These are phyloP conservation scores for Amanita inopinata DNA, from an alignment of 768 basidiomycete genomes.

Conservation along the genomic window DNA sequence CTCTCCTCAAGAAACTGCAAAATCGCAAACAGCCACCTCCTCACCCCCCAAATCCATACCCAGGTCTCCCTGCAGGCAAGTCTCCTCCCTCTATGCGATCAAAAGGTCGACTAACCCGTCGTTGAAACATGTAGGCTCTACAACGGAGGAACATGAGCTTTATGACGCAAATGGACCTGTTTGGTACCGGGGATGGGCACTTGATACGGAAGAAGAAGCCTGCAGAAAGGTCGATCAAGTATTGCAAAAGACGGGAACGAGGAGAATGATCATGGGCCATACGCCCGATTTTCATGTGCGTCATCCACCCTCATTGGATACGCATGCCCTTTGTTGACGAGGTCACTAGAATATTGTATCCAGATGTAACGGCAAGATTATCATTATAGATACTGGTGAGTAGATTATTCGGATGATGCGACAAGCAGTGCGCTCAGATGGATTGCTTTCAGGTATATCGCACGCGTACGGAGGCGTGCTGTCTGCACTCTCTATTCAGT, in stretches of 20 bases:
- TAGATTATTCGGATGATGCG: neutral
- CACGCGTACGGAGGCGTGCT: slow-evolving; percentile 92
- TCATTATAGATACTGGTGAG: slow-evolving; percentile 90
- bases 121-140: slow-evolving; percentile 42
- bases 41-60: slow-evolving; percentile 72
- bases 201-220: slow-evolving; percentile 53
- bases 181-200: slow-evolving; percentile 95
- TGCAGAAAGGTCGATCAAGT: slow-evolving; percentile 70
- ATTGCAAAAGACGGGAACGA: slow-evolving; percentile 64
- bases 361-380: slow-evolving; percentile 83
- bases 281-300: slow-evolving; percentile 77
- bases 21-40: slow-evolving; percentile 58
- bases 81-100: neutral
- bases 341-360: slow-evolving; percentile 61
- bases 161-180: slow-evolving; percentile 77
- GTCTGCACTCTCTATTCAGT: slow-evolving; percentile 81
- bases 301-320: neutral
- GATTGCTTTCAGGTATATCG: slow-evolving; percentile 81
- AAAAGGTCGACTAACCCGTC: slow-evolving; percentile 10
- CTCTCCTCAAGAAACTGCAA: slow-evolving; percentile 66
- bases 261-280: slow-evolving; percentile 93
- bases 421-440: neutral
- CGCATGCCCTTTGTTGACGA: slow-evolving; percentile 2
- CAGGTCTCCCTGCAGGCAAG: slow-evolving; percentile 51
- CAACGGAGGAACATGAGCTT: slow-evolving; percentile 55